These are phyloP conservation scores for Ziziphus jujuba DNA, from an alignment of 306 rosid genomes.

Conservation along the genomic window DNA sequence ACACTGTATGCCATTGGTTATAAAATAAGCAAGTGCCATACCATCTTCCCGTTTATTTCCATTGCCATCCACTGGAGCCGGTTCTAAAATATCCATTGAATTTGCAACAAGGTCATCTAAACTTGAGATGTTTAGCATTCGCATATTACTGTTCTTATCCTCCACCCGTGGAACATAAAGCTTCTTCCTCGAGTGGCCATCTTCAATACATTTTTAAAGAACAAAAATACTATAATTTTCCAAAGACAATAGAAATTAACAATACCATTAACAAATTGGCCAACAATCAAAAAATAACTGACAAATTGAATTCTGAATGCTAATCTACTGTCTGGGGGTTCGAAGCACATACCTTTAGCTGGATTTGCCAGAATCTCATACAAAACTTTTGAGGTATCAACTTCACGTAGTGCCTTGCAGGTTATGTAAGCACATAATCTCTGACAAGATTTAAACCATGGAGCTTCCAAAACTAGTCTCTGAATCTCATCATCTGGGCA, in stretches of 20 bases:
- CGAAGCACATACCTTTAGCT: constrained; percentile 30
- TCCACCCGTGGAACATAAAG: constrained; percentile 90
- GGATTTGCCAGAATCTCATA: constrained; percentile 51
- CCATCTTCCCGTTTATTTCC: constrained; percentile 94
- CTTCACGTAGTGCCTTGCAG: constrained; percentile 84
- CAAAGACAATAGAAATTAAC: not conserved
- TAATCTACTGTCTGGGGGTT: not conserved
- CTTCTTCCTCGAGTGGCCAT: constrained; percentile 45
- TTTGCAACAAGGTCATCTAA: constrained; percentile 83
- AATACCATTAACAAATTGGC: not conserved
- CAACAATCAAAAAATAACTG: not conserved
- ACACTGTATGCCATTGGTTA: too few relatives aligned
- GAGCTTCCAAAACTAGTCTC: constrained; percentile 57
- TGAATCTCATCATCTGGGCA: constrained; percentile 65
- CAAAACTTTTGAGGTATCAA: constrained; percentile 66
- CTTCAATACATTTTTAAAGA: constrained; percentile 27
- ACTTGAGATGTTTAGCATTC: constrained; percentile 74
- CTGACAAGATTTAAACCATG: constrained; percentile 77
- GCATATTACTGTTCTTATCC: constrained; percentile 91
- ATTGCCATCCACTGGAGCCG: constrained; percentile 66
- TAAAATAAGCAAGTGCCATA: constrained; percentile 28
- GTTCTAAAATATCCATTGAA: constrained; percentile 92
- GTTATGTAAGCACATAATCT: constrained; percentile 83
- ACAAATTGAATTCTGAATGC: constrained; percentile 1
- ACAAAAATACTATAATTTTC: constrained; percentile 16